Conservation (phyloP, 306 rosid species). For the Vigna hirtella region DNA sequence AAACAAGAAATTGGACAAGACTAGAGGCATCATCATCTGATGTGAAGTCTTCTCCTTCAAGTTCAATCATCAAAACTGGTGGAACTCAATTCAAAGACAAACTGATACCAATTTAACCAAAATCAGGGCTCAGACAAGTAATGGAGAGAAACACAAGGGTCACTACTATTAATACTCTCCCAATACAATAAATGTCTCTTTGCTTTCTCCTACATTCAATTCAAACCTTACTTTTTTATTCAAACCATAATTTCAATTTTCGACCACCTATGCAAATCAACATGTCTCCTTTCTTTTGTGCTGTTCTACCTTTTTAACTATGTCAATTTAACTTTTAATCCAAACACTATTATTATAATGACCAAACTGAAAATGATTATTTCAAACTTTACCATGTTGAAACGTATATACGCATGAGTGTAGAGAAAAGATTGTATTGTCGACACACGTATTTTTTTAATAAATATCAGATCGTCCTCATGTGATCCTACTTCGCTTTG, state of each 20-base stretch:
- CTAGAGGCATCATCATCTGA: conserved; percentile 41
- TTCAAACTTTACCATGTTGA: no score
- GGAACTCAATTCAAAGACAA: conserved; percentile 51
- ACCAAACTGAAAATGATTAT: no score
- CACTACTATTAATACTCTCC: conserved; percentile 28
- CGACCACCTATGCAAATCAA: neutral
- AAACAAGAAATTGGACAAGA: conserved; percentile 48
- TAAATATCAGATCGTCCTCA: conserved; percentile 37
- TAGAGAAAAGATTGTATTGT: no score
- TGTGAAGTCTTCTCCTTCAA: conserved; percentile 40
- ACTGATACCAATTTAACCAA: conserved; percentile 33
- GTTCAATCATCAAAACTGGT: conserved; percentile 45
- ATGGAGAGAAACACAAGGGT: conserved; percentile 1
- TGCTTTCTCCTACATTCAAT: conserved; percentile 24
- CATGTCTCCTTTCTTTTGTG: no score
- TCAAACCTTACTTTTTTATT: conserved; percentile 28
- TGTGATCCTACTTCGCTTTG: conserved; percentile 43
- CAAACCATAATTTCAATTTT: neutral
- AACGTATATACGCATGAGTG: no score
- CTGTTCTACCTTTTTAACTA: no score
- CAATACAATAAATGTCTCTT: conserved; percentile 22
- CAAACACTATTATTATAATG: no score
- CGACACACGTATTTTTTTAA: neutral
- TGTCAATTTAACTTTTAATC: no score
- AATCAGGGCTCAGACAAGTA: conserved; percentile 26